Percentiles rank a stretch among this genome's conserved stretches.
Conservation (phyloP, 805 yeast genomes). For the Debaryomyces castellii region DNA sequence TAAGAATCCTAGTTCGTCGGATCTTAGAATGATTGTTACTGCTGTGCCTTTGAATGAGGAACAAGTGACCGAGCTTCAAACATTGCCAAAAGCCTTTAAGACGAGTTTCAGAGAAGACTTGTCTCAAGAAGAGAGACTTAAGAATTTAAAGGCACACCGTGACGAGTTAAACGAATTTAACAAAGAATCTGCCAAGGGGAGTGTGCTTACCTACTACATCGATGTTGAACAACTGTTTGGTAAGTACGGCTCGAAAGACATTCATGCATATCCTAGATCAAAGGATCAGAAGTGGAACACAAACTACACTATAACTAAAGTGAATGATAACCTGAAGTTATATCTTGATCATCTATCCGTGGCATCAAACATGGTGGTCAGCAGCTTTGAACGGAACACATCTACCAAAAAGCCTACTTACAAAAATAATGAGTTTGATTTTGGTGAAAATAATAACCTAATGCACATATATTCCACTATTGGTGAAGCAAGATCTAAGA, state of each 20-base stretch:
- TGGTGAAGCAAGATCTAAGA: constrained; percentile 23
- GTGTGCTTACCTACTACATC: constrained; percentile 23
- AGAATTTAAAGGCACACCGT: constrained; percentile 23
- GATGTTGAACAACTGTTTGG: constrained; percentile 17
- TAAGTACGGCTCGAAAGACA: constrained; percentile 12
- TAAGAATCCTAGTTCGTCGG: constrained; percentile 4
- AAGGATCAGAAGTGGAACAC: constrained; percentile 21
- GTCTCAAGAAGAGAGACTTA: constrained; percentile 18
- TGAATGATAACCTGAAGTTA: constrained; percentile 8
- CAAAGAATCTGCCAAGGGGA: constrained; percentile 13
- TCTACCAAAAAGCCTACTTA: background rate
- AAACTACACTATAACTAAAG: constrained; percentile 16
- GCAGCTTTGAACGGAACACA: constrained; percentile 3
- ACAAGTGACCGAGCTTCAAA: constrained; percentile 23
- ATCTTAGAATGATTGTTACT: constrained; percentile 18
- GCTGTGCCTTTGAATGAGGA: constrained; percentile 28
- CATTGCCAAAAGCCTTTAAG: constrained; percentile 23
- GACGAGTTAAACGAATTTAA: constrained; percentile 25
- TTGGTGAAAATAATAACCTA: constrained; percentile 5
- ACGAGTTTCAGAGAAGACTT: constrained; percentile 31
- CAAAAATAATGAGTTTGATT: background rate
- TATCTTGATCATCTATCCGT: constrained; percentile 9
- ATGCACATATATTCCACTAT: constrained; percentile 25
- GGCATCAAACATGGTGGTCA: constrained; percentile 7
- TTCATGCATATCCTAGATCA: constrained; percentile 24